These are phyloP conservation scores for Balansia obtecta DNA, from an alignment of 2,329 filamentous ascomycete genomes.

Conservation along the genomic window DNA sequence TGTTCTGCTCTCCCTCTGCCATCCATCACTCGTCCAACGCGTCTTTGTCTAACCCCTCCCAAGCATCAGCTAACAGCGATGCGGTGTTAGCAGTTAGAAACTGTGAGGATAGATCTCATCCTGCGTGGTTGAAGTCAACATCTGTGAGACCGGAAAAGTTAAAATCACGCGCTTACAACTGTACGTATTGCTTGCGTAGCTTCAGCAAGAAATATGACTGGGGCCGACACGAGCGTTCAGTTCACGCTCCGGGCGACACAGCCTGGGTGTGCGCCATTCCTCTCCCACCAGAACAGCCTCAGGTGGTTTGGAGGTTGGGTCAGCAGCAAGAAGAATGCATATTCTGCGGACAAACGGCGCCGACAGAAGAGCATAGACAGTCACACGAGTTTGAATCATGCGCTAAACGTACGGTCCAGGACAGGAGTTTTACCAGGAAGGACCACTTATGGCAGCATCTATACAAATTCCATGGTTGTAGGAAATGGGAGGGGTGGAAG, in stretches of 20 bases:
- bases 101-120: conserved; percentile 2
- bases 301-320: conserved; percentile 35
- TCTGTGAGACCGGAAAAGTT: conserved; percentile 6
- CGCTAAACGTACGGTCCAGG: conserved; percentile 30
- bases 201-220: conserved; percentile 30
- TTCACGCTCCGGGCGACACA: conserved; percentile 30
- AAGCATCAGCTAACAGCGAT: conserved; percentile 8
- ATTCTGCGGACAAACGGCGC: conserved; percentile 24
- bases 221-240: conserved; percentile 36
- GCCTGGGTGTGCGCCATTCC: conserved; percentile 38
- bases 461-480: conserved; percentile 31
- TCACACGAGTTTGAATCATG: conserved; percentile 34
- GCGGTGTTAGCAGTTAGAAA: conserved; percentile 2
- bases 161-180: conserved; percentile 19
- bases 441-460: conserved; percentile 29
- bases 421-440: conserved; percentile 30
- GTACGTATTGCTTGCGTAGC: conserved; percentile 24
- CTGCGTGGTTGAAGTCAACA: conserved; percentile 7
- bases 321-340: conserved; percentile 28
- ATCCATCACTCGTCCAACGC: conserved; percentile 12
- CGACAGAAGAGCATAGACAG: conserved; percentile 22
- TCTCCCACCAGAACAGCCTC: conserved; percentile 20
- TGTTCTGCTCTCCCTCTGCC: conserved; percentile 11
- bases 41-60: conserved; percentile 7
- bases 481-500: conserved; percentile 36